Evolutionary conservation across 225 moss, liverwort and hornwort genomes (phyloP).

Genomic region (Sphagnum tenellum): DNA sequence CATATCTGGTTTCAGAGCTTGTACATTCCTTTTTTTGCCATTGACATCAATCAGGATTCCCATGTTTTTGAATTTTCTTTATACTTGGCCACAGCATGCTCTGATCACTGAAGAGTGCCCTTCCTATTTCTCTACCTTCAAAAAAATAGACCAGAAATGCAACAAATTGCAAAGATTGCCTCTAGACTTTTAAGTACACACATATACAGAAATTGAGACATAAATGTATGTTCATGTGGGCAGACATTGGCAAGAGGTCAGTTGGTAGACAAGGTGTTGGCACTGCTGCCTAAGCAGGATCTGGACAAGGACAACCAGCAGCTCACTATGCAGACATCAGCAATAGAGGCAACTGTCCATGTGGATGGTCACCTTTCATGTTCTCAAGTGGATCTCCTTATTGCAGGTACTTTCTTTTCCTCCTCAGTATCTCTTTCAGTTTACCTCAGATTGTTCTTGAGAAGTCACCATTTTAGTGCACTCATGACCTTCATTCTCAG

Average conservation of each 20-base stretch:
- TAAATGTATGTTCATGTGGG: not conserved
- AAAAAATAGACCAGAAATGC: too few species aligned
- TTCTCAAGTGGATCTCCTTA: constrained; percentile 74
- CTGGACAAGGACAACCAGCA: constrained; percentile 46
- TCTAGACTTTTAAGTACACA: not conserved
- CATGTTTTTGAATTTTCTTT: too few species aligned
- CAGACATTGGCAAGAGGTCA: constrained; percentile 83
- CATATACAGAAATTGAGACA: not conserved
- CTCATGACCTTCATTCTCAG: not conserved
- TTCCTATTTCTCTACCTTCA: too few species aligned
- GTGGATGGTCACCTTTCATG: constrained; percentile 51
- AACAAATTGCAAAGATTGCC: too few species aligned
- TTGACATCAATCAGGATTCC: too few species aligned
- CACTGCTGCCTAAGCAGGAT: constrained; percentile 56
- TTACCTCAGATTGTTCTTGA: not conserved
- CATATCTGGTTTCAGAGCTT: too few species aligned
- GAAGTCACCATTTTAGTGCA: not conserved
- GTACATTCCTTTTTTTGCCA: too few species aligned
- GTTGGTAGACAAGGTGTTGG: constrained; percentile 64
- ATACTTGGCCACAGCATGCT: too few species aligned
- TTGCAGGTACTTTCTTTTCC: constrained; percentile 50
- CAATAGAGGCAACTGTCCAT: constrained; percentile 57
- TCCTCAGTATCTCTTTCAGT: not conserved
- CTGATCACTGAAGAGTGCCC: too few species aligned
- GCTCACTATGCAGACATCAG: constrained; percentile 82